Evolutionary conservation across 768 basidiomycete species (phyloP).

Genomic region (Hypholoma sublateritium): DNA sequence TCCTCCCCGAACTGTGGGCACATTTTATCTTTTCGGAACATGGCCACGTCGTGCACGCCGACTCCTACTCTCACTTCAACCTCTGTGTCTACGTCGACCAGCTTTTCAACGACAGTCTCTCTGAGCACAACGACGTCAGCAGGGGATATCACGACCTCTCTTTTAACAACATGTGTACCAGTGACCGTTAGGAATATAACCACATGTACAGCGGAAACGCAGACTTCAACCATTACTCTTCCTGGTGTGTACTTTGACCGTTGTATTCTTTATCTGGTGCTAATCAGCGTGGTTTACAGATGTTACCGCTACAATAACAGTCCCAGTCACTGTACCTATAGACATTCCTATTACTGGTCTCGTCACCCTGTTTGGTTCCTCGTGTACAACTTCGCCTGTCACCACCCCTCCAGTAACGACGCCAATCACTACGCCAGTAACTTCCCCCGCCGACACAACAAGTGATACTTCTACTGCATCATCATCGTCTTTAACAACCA

Average conservation of each 20-base stretch:
- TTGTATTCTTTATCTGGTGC: background rate
- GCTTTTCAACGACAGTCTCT: slow-evolving; percentile 16
- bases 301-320: slow-evolving; percentile 13
- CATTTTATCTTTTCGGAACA: slow-evolving; percentile 1
- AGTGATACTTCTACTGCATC: background rate
- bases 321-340: slow-evolving; percentile 18
- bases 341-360: slow-evolving; percentile 20
- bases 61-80: slow-evolving; percentile 22
- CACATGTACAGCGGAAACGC: slow-evolving; percentile 16
- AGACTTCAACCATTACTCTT: slow-evolving; percentile 14
- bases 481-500: background rate
- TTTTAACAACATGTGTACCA: slow-evolving; percentile 15
- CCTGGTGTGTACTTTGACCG: slow-evolving; percentile 15
- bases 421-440: slow-evolving; percentile 8
- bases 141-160: slow-evolving; percentile 12
- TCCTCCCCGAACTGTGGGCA: slow-evolving; percentile 20
- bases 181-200: slow-evolving; percentile 6
- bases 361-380: slow-evolving; percentile 23
- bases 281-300: slow-evolving; percentile 12
- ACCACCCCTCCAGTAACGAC: slow-evolving; percentile 6
- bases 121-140: slow-evolving; percentile 18
- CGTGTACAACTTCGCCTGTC: slow-evolving; percentile 17
- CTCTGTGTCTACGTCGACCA: slow-evolving; percentile 18
- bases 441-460: slow-evolving; percentile 6
- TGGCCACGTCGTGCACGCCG: slow-evolving; percentile 17